Conservation (phyloP, 495 filamentous ascomycete species). For the Penicillium arizonense region DNA sequence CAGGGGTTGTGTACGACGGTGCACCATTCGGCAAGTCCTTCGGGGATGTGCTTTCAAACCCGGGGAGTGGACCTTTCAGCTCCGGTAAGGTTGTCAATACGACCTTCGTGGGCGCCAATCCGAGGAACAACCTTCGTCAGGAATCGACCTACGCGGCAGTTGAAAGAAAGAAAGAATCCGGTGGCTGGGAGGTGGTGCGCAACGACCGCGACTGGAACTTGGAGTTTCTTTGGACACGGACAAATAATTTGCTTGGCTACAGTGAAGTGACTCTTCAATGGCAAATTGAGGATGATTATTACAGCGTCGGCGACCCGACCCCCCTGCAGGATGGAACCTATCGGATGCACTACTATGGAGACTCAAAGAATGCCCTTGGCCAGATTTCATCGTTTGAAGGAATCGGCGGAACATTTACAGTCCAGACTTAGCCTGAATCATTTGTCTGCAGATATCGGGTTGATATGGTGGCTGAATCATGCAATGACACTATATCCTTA, state of each 20-base stretch:
- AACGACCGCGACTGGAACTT: slow-evolving; percentile 28
- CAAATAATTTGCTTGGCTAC: slow-evolving; percentile 65
- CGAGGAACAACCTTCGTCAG: slow-evolving; percentile 78
- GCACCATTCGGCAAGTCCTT: slow-evolving; percentile 68
- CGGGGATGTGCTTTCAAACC: slow-evolving; percentile 69
- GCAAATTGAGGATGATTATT: slow-evolving; percentile 65
- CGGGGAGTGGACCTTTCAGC: slow-evolving; percentile 46
- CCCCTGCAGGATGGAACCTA: slow-evolving; percentile 62
- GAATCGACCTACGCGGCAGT: slow-evolving; percentile 80
- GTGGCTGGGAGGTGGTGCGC: slow-evolving; percentile 63
- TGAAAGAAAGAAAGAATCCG: slow-evolving; percentile 56
- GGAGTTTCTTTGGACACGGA: slow-evolving; percentile 63
- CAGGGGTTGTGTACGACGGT: slow-evolving; percentile 73
- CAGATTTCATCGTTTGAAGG: slow-evolving; percentile 74
- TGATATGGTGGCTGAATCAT: not conserved
- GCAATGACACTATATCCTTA: too few species aligned
- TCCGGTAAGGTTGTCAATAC: slow-evolving; percentile 58
- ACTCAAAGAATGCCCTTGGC: slow-evolving; percentile 70
- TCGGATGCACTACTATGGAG: slow-evolving; percentile 82
- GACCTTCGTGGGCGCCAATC: slow-evolving; percentile 85
- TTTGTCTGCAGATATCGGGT: not conserved
- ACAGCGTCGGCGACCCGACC: slow-evolving; percentile 35
- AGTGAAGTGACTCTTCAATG: slow-evolving; percentile 80
- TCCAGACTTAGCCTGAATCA: slow-evolving; percentile 22
- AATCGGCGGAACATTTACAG: slow-evolving; percentile 62